phyloP scores from a whole-genome alignment of 768 basidiomycete genomes.

The Boletus barrowsii region DNA sequence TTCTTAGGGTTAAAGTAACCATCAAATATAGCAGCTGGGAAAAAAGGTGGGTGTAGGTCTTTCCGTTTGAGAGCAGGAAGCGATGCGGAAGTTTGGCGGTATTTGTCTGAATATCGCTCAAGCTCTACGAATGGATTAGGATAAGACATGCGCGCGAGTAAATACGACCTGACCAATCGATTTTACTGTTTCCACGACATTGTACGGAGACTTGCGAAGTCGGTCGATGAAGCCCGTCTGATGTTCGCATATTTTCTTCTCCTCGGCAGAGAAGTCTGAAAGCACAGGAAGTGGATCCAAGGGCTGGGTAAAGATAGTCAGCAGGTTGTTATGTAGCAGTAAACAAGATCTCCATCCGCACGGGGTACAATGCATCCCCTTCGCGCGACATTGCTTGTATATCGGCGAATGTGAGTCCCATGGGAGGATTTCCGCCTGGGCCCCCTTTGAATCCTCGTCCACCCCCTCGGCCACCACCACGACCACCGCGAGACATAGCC shows the following conservation, averaged over 20 bases:
- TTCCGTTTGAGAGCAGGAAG: constrained; percentile 68
- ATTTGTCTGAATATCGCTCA: constrained; percentile 82
- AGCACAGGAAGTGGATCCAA: constrained; percentile 65
- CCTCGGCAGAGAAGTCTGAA: constrained; percentile 61
- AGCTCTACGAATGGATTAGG: constrained; percentile 46
- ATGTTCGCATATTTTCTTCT: constrained; percentile 60
- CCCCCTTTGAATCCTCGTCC: constrained; percentile 60
- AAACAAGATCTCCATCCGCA: constrained; percentile 41
- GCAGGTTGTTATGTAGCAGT: constrained; percentile 16
- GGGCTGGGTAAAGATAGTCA: constrained; percentile 42
- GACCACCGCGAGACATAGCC: constrained; percentile 52
- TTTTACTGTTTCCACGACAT: constrained; percentile 68
- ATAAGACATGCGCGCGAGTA: not conserved
- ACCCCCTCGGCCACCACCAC: constrained; percentile 47
- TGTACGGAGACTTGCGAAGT: constrained; percentile 69
- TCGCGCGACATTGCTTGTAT: constrained; percentile 75
- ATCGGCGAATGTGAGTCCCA: constrained; percentile 80
- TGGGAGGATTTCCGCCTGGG: constrained; percentile 50
- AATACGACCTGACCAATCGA: constrained; percentile 45
- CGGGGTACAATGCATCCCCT: constrained; percentile 76
- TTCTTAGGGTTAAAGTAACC: constrained; percentile 75
- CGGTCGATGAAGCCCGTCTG: constrained; percentile 67
- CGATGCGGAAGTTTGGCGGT: constrained; percentile 56
- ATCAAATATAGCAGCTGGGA: constrained; percentile 74
- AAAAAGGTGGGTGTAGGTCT: constrained; percentile 73